Percentiles rank a stretch among this genome's conserved stretches.
These are phyloP conservation scores for Articulospora tetracladia DNA, from an alignment of 495 filamentous ascomycete genomes.

Conservation along the genomic window DNA sequence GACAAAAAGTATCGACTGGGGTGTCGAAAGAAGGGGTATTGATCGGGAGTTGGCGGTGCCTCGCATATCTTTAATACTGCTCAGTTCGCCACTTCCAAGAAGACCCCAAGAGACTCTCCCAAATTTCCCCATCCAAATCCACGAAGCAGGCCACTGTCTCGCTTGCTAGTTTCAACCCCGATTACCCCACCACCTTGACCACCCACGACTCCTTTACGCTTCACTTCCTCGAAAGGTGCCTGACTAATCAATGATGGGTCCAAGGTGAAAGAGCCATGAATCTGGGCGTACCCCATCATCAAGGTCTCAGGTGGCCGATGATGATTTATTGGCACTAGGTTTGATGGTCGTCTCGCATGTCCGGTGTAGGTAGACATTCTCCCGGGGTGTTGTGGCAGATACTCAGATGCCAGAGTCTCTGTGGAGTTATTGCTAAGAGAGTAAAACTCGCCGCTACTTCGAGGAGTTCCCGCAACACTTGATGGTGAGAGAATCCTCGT, in stretches of 20 bases:
- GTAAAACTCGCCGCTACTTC: conserved; percentile 94
- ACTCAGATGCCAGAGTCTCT: conserved; percentile 91
- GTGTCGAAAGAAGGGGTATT: conserved; percentile 86
- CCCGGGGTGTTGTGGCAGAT: conserved; percentile 61
- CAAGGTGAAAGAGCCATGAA: conserved; percentile 86
- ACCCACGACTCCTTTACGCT: conserved; percentile 86
- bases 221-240: conserved; percentile 89
- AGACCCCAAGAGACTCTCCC: conserved; percentile 86
- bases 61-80: conserved; percentile 92
- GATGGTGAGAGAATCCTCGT: conserved; percentile 65
- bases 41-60: conserved; percentile 72
- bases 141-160: conserved; percentile 74
- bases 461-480: conserved; percentile 64
- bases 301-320: conserved; percentile 64
- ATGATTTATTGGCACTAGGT: conserved; percentile 40
- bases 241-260: conserved; percentile 91
- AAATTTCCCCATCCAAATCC: conserved; percentile 86
- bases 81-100: conserved; percentile 78
- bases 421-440: conserved; percentile 89
- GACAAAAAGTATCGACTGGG: conserved; percentile 96
- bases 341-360: conserved; percentile 62
- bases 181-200: conserved; percentile 82
- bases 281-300: conserved; percentile 97
- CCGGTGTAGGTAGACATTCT: conserved; percentile 41
- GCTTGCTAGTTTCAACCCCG: conserved; percentile 70